Percentiles rank a stretch among this genome's conserved stretches.
These are phyloP conservation scores for Fusarium dimerum DNA, from an alignment of 2,329 filamentous ascomycete genomes.

Conservation along the genomic window DNA sequence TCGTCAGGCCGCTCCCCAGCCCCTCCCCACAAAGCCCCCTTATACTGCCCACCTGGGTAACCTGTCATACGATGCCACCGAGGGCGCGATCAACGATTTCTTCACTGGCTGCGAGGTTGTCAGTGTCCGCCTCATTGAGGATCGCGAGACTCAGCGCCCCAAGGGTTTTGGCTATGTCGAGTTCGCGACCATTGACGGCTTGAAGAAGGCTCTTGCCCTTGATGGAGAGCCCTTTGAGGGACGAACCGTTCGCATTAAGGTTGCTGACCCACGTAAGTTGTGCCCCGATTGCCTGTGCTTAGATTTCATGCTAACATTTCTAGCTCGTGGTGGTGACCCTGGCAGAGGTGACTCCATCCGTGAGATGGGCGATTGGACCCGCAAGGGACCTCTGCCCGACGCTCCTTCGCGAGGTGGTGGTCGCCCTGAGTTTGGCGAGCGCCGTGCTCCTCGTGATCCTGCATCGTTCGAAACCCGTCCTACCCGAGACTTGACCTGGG, in stretches of 20 bases:
- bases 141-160: constrained; percentile 88
- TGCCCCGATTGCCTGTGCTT: neutral
- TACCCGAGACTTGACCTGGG: constrained; percentile 82
- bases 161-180: constrained; percentile 99
- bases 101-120: constrained; percentile 83
- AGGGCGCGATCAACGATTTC: constrained; percentile 80
- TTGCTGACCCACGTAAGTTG: constrained; percentile 91
- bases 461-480: constrained; percentile 55
- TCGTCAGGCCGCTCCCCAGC: too few species aligned
- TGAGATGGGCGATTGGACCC: constrained; percentile 87
- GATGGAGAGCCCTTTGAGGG: constrained; percentile 84
- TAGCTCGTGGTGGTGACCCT: constrained; percentile 79
- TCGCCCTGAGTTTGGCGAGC: constrained; percentile 58
- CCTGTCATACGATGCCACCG: constrained; percentile 90
- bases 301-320: constrained; percentile 36
- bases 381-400: constrained; percentile 85
- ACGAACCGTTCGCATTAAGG: constrained; percentile 87
- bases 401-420: constrained; percentile 57
- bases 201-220: constrained; percentile 86
- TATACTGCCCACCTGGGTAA: constrained; percentile 97
- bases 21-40: constrained; percentile 84
- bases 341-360: constrained; percentile 63
- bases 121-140: constrained; percentile 94
- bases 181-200: constrained; percentile 81
- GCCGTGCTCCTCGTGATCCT: constrained; percentile 68